Base-by-base conservation (phyloP, 2,329 filamentous ascomycete genomes). In the Myrmaecium sp. region DNA sequence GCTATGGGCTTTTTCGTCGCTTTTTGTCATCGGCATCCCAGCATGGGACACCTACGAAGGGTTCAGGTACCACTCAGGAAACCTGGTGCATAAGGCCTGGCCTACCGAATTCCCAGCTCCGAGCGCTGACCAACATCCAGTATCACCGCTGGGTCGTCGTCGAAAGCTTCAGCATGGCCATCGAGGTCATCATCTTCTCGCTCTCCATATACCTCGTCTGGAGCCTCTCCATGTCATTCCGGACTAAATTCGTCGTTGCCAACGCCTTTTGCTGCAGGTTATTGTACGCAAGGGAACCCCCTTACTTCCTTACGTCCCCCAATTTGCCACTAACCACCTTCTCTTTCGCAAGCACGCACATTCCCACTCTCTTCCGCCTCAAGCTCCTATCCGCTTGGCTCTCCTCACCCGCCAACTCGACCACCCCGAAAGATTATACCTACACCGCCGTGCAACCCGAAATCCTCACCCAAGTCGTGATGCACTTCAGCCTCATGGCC, bases 171-270 rank as follows among this genome's bases (percentile, higher is more conserved):
- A 26, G 24, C 24, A 26, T 26, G 24, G 15, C 24, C 10, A 26
- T 26, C 3, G 24, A 26, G 19, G 12, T 14, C 24, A 26, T 26
- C 12, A 17, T 26, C 5, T 26, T 26, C 16, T n/a, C 14, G 11
- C 13, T 26, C 10, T 26, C 24, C 10, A 26, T 26, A 11, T 26
- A 26, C 16, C 24, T 26, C 5, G 24, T 26, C 24, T 26, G 24
- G 24, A 17, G 15, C 16, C 24, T 26, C 24, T 17, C 10, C 13
- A 26, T 26, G 24, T 17, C 24, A 8, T 11, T 26, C 5, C 10
- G 11, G 10, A 26, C 24, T 17, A 26, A 26, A 26, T 8, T 13
- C 3, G 15, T 26, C 16, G 24, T 26, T n/a, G 24, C 19, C 24
- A 13, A 17, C 15, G 24, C 24, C 13, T 26, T 26, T 17, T 26